These are phyloP conservation scores for Vitis hybrid DNA, from an alignment of 177 flowering plant genomes.

Conservation along the genomic window DNA sequence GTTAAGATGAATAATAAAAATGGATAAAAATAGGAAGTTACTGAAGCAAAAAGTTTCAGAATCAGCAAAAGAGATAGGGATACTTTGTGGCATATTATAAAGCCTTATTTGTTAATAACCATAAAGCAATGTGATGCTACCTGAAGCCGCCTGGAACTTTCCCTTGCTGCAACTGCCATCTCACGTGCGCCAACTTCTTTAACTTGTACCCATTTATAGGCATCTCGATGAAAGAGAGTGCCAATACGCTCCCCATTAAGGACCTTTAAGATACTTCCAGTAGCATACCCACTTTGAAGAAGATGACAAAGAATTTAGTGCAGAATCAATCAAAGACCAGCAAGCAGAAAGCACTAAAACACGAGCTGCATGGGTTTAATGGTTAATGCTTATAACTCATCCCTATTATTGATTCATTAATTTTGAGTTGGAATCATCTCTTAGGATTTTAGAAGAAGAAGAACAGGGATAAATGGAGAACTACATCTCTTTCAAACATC, in stretches of 20 bases:
- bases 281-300: slow-evolving; percentile 69
- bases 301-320: slow-evolving; percentile 1
- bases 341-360: not conserved
- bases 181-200: slow-evolving; percentile 68
- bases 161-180: slow-evolving; percentile 98
- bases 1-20: not conserved
- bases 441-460: too few relatives aligned
- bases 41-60: not conserved
- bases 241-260: slow-evolving; percentile 79
- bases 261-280: slow-evolving; percentile 69
- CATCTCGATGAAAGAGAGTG: slow-evolving; percentile 89
- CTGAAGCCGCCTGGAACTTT: slow-evolving; percentile 90
- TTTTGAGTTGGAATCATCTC: too few relatives aligned
- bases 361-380: not conserved
- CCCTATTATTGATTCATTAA: too few relatives aligned
- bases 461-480: too few relatives aligned
- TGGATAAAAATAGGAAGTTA: not conserved
- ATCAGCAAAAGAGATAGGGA: not conserved
- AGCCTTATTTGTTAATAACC: not conserved
- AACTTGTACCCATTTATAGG: slow-evolving; percentile 57
- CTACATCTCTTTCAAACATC: too few relatives aligned
- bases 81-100: not conserved
- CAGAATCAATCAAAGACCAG: not conserved
- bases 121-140: slow-evolving; percentile 29
- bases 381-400: not conserved